These are phyloP conservation scores for Guyanaporus albipodus DNA, from an alignment of 768 basidiomycete species.

Conservation along the genomic window DNA sequence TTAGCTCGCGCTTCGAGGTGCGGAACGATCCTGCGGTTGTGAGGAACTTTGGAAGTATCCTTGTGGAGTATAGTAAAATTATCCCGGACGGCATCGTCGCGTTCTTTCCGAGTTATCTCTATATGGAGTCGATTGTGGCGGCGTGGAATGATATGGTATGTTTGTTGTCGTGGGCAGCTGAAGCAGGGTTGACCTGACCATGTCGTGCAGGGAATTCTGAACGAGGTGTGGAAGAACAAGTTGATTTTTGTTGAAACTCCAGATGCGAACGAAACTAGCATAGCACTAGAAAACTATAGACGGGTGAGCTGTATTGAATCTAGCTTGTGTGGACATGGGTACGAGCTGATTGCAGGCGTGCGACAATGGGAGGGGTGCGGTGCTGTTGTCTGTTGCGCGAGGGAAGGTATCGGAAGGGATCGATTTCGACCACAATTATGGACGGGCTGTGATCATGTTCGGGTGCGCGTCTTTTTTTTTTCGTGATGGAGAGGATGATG, in stretches of 20 bases:
- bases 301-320: constrained; percentile 49
- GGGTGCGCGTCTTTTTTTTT: constrained; percentile 52
- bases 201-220: constrained; percentile 79
- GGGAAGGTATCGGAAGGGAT: constrained; percentile 99
- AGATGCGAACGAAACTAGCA: constrained; percentile 97
- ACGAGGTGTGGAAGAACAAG: constrained; percentile 99
- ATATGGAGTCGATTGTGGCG: constrained; percentile 99
- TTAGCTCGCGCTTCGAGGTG: constrained; percentile 98
- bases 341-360: constrained; percentile 62
- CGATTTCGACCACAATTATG: constrained; percentile 99
- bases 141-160: constrained; percentile 99
- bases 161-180: constrained; percentile 6
- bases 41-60: constrained; percentile 96
- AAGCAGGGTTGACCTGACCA: not conserved
- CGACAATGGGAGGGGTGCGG: constrained; percentile 96
- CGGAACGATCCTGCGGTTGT: constrained; percentile 99
- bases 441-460: constrained; percentile 99
- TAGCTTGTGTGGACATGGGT: not conserved
- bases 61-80: constrained; percentile 96
- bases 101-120: constrained; percentile 98
- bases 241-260: constrained; percentile 99
- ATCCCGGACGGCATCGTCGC: constrained; percentile 98
- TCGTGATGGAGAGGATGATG: not conserved
- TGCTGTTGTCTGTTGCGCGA: constrained; percentile 93
- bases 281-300: constrained; percentile 95